Evolutionary conservation across 306 rosid genomes (phyloP), one percentile per base, ranked within the genome.

Genomic region (Rubus idaeus): DNA sequence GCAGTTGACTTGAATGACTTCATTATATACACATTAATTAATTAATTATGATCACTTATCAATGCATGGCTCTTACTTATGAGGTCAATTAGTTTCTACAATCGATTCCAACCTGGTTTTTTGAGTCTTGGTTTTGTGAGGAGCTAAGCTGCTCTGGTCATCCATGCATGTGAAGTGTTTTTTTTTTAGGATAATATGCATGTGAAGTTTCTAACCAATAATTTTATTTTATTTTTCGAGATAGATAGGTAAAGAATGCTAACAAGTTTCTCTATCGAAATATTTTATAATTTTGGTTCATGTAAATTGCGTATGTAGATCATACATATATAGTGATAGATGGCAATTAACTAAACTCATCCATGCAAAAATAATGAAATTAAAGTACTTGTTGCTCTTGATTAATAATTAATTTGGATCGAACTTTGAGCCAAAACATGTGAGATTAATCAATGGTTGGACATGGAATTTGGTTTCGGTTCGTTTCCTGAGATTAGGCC

Each of bases 391-490:
- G 5, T n/a, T 44, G 5, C 42, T 62, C 9, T 52, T 18, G 1
- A 17, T 41, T 41, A 23, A 10, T n/a, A 13, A 26, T 9, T 18
- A 18, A 41, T n/a, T 20, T 21, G 68, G 3, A 58, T 20, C 56
- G 8, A 42, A 23, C 18, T 57, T 73, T 5, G 68, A 57, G 77
- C 57, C 30, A 74, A 58, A 44, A 16, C 68, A 58, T 74, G 77
- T 74, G 68, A 35, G 42, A 39, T 71, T 71, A 51, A 71, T 18
- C 49, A 60, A 60, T 60, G 45, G 40, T 16, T 55, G 8, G 51
- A 40, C 40, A 17, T 23, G 77, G 7, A 40, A 40, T 72, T 4
- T 12, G 76, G 40, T 55, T 72, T 45, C n/a, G 9, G 3, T 40
- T n/a, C n/a, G n/a, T n/a, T 58, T 6, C 14, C 14, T 12, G 4